phyloP scores from a whole-genome alignment of 108 stramenopile genomes.

The Nannochloropsis gaditana region DNA sequence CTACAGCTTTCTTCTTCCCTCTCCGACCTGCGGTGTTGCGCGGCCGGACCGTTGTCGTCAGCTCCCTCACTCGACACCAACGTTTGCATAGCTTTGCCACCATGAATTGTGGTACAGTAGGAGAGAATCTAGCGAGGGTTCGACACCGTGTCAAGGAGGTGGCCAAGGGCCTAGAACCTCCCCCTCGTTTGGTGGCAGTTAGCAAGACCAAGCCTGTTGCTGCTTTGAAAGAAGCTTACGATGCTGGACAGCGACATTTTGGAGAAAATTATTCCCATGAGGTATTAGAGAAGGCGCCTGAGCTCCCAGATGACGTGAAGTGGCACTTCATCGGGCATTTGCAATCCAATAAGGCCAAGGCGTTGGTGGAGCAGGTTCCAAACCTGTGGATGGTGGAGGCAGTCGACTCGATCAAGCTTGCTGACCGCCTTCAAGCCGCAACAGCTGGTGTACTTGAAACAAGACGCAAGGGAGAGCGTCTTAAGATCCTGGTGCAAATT shows the following conservation, averaged over 20 bases:
- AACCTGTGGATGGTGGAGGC: constrained; percentile 77
- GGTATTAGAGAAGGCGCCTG: constrained; percentile 78
- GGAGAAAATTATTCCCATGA: constrained; percentile 98
- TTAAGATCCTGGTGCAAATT: constrained; percentile 74
- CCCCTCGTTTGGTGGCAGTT: constrained; percentile 64
- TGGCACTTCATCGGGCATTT: constrained; percentile 97
- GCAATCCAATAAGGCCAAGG: constrained; percentile 89
- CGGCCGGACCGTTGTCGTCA: too few species aligned
- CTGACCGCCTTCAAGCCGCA: constrained; percentile 66
- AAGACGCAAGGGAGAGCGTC: neutral
- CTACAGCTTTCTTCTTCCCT: too few species aligned
- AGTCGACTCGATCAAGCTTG: constrained; percentile 77
- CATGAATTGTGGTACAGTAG: neutral
- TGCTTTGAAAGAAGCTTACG: constrained; percentile 72
- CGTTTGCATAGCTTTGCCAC: neutral
- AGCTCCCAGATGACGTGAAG: constrained; percentile 66
- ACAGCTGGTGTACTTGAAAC: neutral
- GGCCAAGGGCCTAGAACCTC: constrained; percentile 10
- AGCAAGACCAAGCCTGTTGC: constrained; percentile 88
- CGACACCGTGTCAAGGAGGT: neutral
- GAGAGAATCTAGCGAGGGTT: neutral
- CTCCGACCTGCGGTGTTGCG: too few species aligned
- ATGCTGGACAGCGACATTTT: constrained; percentile 80
- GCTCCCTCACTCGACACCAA: too few species aligned
- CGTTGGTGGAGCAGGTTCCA: constrained; percentile 64